Base-by-base conservation (phyloP, 108 stramenopile species). In the Seminavis robusta region DNA sequence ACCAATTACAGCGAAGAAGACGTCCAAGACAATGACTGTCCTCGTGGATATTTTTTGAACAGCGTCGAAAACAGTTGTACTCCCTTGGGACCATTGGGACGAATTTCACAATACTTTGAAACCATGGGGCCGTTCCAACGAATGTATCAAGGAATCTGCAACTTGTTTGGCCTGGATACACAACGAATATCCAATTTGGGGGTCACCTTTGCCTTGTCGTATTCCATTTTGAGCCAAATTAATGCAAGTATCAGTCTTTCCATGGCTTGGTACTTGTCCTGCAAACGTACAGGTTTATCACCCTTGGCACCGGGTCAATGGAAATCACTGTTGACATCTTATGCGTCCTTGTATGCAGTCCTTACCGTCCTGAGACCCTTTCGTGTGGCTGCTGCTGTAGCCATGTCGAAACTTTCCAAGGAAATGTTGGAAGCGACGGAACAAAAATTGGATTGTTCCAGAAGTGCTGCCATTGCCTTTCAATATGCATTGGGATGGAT, bases 321-420 rank as follows among this genome's bases (percentile, higher is more conserved):
- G 54, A 56, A 56, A 39, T 56, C 54, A 9, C 21, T 56, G 8
- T 17, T 56, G 38, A 42, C 20, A 56, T 37, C 54, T 0, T 56
- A 42, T 23, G 54, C 15, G 9, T 16, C 54, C 15, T 16, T 56
- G 0, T 56, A 56, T 56, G 54, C 11, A 30, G 20, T 17, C 7
- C 11, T 56, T 10, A 37, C 40, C 40, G 38, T 56, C 21, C 54
- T 56, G 9, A 19, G 17, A 25, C 54, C 54, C 17, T 56, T 56
- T 56, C 54, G 54, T 9, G 54, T 56, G 38, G 54, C 54, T 11
- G 54, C 40, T 24, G 54, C 54, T 11, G 17, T 56, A 11, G 54
- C 15, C 13, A 56, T 56, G 54, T 56, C 54, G 13, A 56, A 56
- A 42, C 43, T 56, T 1, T 56, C 54, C 15, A 42, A 11, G 10